Percentiles rank a stretch among this genome's conserved stretches.
These are phyloP conservation scores for Agaricus blazei DNA, from an alignment of 768 basidiomycete species.

Conservation along the genomic window DNA sequence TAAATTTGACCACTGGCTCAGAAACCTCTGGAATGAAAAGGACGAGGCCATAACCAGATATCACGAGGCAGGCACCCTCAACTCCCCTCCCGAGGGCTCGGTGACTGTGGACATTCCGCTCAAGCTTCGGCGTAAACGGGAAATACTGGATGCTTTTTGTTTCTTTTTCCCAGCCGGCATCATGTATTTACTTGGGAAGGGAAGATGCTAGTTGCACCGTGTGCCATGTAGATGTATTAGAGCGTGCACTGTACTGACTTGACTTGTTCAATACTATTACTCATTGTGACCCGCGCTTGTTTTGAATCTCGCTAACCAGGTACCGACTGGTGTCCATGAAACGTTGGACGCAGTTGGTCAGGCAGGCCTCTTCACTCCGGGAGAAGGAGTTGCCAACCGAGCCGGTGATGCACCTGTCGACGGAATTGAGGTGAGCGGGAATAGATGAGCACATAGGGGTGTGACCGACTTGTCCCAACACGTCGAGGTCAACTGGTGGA, in stretches of 20 bases:
- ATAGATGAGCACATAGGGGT: neutral
- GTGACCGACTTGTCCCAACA: constrained; percentile 90
- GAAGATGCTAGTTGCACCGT: constrained; percentile 7
- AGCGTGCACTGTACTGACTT: neutral
- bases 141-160: constrained; percentile 64
- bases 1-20: constrained; percentile 79
- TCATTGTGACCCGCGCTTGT: constrained; percentile 24
- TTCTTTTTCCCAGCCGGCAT: constrained; percentile 59
- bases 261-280: neutral
- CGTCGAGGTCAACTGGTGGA: constrained; percentile 76
- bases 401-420: constrained; percentile 70
- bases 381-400: constrained; percentile 77
- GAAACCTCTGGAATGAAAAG: constrained; percentile 79
- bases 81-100: constrained; percentile 16
- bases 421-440: neutral
- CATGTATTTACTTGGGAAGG: constrained; percentile 42
- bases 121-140: constrained; percentile 44
- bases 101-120: constrained; percentile 52
- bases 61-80: constrained; percentile 47
- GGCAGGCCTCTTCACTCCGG: constrained; percentile 72
- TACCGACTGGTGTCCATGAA: constrained; percentile 86
- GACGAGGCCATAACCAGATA: constrained; percentile 73
- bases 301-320: constrained; percentile 67
- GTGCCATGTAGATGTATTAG: neutral
- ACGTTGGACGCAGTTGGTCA: constrained; percentile 86